Conservation (phyloP, 495 filamentous ascomycete genomes). For the Extremus antarcticus region DNA sequence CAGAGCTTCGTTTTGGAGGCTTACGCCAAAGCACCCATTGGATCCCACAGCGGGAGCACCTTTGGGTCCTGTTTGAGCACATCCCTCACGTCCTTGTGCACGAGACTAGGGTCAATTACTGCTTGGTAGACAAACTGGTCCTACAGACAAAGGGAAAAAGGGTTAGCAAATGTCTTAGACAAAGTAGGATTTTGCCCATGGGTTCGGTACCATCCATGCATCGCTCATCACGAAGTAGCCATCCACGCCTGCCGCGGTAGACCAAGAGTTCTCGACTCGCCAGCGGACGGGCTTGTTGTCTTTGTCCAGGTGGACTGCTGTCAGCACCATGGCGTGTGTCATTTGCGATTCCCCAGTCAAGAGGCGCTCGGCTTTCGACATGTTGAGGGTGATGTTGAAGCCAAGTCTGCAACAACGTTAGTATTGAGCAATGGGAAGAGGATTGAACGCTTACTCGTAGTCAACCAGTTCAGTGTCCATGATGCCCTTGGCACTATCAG, state of each 20-base stretch:
- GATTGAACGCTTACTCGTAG: constrained; percentile 2
- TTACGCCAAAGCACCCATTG: constrained; percentile 72
- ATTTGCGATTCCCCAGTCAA: constrained; percentile 61
- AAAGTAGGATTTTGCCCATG: too few species aligned
- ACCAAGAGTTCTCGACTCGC: constrained; percentile 83
- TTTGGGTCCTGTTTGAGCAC: constrained; percentile 58
- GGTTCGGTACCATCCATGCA: constrained; percentile 77
- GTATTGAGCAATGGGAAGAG: constrained; percentile 36
- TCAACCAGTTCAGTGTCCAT: constrained; percentile 66
- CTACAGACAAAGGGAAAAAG: too few species aligned
- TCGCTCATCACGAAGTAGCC: constrained; percentile 86
- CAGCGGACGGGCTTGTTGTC: constrained; percentile 56
- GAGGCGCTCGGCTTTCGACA: constrained; percentile 64
- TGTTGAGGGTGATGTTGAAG: constrained; percentile 58
- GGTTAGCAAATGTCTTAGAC: too few species aligned
- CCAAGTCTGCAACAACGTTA: too few species aligned
- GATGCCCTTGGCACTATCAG: constrained; percentile 51
- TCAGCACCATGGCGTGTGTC: constrained; percentile 89
- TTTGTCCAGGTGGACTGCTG: constrained; percentile 63
- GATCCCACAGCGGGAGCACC: constrained; percentile 73
- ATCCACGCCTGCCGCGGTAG: constrained; percentile 49
- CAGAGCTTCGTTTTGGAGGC: too few species aligned
- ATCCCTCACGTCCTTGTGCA: constrained; percentile 53
- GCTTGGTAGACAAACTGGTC: constrained; percentile 79
- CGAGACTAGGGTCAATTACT: constrained; percentile 65